Percentiles rank a stretch among this genome's conserved stretches.
Evolutionary conservation across 768 basidiomycete species (phyloP).

Genomic region (Amanita fuliginea): DNA sequence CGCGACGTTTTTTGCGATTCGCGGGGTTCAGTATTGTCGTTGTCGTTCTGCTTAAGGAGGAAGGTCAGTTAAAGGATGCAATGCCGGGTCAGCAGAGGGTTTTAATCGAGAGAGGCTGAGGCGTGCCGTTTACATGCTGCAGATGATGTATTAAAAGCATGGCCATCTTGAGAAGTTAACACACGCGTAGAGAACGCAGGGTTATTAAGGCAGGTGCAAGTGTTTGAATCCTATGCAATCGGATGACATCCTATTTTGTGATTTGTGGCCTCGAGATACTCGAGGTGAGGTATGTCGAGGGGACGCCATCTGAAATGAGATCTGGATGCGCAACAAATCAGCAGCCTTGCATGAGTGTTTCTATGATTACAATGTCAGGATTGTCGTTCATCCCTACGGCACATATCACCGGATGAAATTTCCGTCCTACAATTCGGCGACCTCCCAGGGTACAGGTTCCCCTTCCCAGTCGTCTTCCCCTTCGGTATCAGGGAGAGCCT

Average conservation of each 20-base stretch:
- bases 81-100: neutral
- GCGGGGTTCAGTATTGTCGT: neutral
- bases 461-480: constrained; percentile 69
- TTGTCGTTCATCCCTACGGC: neutral
- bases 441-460: constrained; percentile 75
- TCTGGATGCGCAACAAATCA: neutral
- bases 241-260: neutral
- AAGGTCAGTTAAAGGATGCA: neutral
- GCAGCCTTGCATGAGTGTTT: neutral
- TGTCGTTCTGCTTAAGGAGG: neutral
- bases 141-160: neutral
- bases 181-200: neutral
- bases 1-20: neutral
- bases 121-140: constrained; percentile 5
- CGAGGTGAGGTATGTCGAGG: neutral
- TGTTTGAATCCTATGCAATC: constrained; percentile 1
- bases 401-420: neutral
- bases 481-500: constrained; percentile 21
- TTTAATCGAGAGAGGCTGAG: neutral
- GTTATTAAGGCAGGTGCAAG: neutral
- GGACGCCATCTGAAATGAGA: neutral
- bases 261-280: neutral
- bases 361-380: constrained; percentile 1
- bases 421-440: constrained; percentile 49
- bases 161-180: neutral